Percentiles rank a stretch among this genome's conserved stretches.
Evolutionary conservation across 2,329 filamentous ascomycete genomes (phyloP).

Genomic region (Pleomassaria siparia): DNA sequence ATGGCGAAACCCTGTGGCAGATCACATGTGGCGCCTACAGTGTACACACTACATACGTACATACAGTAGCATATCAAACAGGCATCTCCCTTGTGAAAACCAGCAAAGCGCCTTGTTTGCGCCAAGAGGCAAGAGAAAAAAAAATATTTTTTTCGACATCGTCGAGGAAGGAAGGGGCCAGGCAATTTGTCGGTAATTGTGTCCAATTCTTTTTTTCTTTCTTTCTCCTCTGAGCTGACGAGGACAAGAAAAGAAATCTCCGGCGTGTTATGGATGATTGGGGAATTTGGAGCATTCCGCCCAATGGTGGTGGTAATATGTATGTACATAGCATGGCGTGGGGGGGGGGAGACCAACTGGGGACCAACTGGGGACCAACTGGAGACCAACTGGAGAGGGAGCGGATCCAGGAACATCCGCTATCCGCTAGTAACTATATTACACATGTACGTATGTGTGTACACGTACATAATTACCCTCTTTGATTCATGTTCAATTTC

Average conservation of each 20-base stretch:
- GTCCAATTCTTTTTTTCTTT: background rate
- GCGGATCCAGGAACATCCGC: too few species aligned
- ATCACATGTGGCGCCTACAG: constrained; percentile 8
- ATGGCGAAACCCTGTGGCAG: constrained; percentile 6
- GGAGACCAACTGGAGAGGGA: too few species aligned
- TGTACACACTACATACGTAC: background rate
- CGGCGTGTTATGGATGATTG: background rate
- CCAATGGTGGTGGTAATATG: too few species aligned
- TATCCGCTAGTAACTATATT: too few species aligned
- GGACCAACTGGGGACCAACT: too few species aligned
- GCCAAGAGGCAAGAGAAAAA: background rate
- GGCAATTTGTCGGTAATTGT: constrained; percentile 13
- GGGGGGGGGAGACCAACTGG: too few species aligned
- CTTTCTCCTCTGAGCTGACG: background rate
- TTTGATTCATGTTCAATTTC: too few species aligned
- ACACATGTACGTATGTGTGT: too few species aligned
- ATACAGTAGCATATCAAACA: background rate
- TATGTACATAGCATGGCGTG: too few species aligned
- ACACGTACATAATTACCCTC: too few species aligned
- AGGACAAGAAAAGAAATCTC: background rate
- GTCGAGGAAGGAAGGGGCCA: background rate
- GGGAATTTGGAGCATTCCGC: background rate
- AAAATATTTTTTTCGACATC: too few species aligned
- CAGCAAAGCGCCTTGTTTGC: background rate
- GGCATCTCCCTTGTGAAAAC: background rate